Evolutionary conservation across 2,329 filamentous ascomycete species (phyloP).

Genomic region (Phaeosphaeriaceae sp.): DNA sequence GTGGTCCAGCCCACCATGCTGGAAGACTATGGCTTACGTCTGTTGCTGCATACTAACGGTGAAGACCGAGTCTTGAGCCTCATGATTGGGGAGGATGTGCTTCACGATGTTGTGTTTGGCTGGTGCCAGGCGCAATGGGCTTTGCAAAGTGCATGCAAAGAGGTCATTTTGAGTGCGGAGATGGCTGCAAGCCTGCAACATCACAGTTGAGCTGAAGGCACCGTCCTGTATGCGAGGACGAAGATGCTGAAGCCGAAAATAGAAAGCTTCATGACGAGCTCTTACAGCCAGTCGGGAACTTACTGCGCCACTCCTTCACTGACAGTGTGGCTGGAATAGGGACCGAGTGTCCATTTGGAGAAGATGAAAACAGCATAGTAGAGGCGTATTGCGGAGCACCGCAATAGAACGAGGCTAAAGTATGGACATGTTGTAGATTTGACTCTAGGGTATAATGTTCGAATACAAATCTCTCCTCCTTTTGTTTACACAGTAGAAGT

Average conservation of each 20-base stretch:
- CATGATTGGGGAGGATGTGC: constrained; percentile 4
- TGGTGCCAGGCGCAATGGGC: constrained; percentile 3
- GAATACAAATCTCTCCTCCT: not conserved
- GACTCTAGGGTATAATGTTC: constrained; percentile 6
- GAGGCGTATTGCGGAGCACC: not conserved
- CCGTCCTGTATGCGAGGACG: not conserved
- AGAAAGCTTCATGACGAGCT: too few relatives aligned
- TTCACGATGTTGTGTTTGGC: not conserved
- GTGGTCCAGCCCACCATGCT: constrained; percentile 30
- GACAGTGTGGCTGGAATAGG: too few relatives aligned
- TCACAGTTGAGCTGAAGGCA: not conserved
- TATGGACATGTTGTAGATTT: not conserved
- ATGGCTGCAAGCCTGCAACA: not conserved
- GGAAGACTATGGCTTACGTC: constrained; percentile 37
- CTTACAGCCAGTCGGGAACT: too few relatives aligned
- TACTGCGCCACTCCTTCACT: too few relatives aligned
- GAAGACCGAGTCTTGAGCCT: constrained; percentile 16
- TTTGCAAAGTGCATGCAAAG: not conserved
- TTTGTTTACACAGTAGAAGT: not conserved
- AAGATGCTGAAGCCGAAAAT: too few relatives aligned
- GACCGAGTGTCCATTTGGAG: too few relatives aligned
- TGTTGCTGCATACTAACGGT: constrained; percentile 16
- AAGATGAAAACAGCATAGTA: not conserved
- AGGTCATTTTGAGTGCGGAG: not conserved
- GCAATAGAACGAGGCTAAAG: not conserved